Evolutionary conservation across 108 stramenopile species (phyloP), one percentile per base, ranked within the genome.

Genomic region (Pseudonitzschia multistriata): DNA sequence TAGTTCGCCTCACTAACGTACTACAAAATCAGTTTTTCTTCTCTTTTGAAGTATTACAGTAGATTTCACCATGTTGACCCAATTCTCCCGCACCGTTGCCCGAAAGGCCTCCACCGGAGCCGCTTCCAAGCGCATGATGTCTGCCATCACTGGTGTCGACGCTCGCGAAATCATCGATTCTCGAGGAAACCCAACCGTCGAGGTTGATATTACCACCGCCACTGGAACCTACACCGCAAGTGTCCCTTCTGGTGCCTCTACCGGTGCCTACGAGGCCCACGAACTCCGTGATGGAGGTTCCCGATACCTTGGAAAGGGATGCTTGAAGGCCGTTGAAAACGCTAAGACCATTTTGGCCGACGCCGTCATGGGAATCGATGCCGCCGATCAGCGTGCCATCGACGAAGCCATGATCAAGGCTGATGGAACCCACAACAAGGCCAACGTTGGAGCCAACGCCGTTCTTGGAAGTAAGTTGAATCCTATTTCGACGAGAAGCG

Each of bases 151-250:
- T 34, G 89, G 81, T 29, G 88, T 97, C 35, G 69, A 80, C 42
- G 99, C 93, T 8, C 96, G 99, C 48, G 93, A 97, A 76, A 97
- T 99, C 74, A 94, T 99, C 59, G 99, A 99, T 77, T 97, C 97
- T 57, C 92, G 99, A 62, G 99, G 99, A 31, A 99, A 99, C 81
- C 99, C 99, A 33, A 99, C 99, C 52, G 98, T 99, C 62, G 99
- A 99, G 84, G 92, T 94, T 31, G 92, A 91, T 61, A 80, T 96
- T 59, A 92, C 88, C 57, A 96, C 94, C 45, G 78, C 82, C 33
- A 55, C 85, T n/a, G 94, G 94, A 47, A 85, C 84, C 60, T 92
- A 92, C 76, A 90, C 89, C 37, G 95, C 95, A 35, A 83, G 85
- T 60, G 98, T 99, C 19, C 99, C 99, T 7, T 96, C 95, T 7